Percentiles rank a stretch among this genome's conserved stretches.
Conservation (phyloP, 2,329 filamentous ascomycete species). For the Stagonosporopsis vannaccii region DNA sequence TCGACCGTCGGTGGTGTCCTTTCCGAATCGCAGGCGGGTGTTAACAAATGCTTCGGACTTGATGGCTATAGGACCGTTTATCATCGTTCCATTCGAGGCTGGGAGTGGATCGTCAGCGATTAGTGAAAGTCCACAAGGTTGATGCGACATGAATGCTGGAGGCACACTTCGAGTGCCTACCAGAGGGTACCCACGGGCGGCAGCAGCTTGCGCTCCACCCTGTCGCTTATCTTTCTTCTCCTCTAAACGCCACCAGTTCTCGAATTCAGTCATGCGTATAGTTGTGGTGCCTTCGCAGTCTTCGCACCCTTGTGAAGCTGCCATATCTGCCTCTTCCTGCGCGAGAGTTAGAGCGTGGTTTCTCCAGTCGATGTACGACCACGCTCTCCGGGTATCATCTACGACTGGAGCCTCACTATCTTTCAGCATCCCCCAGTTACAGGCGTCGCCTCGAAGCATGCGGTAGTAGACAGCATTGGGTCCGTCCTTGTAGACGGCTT, state of each 20-base stretch:
- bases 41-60: background rate
- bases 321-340: background rate
- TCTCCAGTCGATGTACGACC: background rate
- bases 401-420: background rate
- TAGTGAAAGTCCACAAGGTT: background rate
- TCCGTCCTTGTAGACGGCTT: constrained; percentile 10
- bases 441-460: background rate
- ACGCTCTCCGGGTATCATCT: background rate
- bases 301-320: background rate
- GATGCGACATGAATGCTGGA: background rate
- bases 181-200: background rate
- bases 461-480: constrained; percentile 15
- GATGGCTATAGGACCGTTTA: background rate
- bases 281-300: too few species aligned
- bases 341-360: background rate
- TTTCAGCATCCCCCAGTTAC: constrained; percentile 16
- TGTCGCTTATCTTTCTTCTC: background rate
- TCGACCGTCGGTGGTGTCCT: background rate
- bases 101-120: background rate
- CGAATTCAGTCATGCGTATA: background rate
- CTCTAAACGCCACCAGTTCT: background rate
- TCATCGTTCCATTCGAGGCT: too few species aligned
- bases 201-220: background rate
- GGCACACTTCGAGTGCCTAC: background rate
- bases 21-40: background rate